Conservation (phyloP, 352 stramenopile species). For the Thalassiosira oceanica region DNA sequence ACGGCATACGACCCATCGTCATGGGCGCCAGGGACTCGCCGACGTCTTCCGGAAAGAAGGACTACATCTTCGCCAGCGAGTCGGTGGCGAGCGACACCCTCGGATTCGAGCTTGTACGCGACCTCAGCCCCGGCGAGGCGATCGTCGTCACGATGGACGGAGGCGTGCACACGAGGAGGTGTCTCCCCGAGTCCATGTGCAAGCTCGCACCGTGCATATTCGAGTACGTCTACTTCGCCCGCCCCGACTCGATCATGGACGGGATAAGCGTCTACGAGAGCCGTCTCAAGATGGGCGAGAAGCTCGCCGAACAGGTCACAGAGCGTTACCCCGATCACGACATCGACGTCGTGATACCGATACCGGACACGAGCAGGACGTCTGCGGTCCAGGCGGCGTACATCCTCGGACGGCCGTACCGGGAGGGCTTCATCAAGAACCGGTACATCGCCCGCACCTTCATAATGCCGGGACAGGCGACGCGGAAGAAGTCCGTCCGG, state of each 20-base stretch:
- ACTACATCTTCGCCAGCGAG: constrained; percentile 95
- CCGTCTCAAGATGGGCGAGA: constrained; percentile 96
- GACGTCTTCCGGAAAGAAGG: constrained; percentile 48
- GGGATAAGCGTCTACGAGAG: constrained; percentile 97
- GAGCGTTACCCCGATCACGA: constrained; percentile 88
- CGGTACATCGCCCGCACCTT: constrained; percentile 98
- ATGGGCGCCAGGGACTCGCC: constrained; percentile 86
- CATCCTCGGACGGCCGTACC: constrained; percentile 88
- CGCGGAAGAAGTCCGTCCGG: constrained; percentile 93
- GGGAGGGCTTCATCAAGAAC: constrained; percentile 99
- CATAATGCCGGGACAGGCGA: constrained; percentile 98
- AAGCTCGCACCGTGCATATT: constrained; percentile 97
- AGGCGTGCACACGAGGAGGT: constrained; percentile 87
- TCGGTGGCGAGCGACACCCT: constrained; percentile 98
- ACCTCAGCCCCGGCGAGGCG: constrained; percentile 94
- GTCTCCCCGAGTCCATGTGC: constrained; percentile 49
- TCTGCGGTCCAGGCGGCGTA: constrained; percentile 91
- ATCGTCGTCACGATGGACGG: constrained; percentile 90
- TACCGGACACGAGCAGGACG: constrained; percentile 97
- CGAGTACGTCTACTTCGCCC: constrained; percentile 99
- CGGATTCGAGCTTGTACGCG: constrained; percentile 92
- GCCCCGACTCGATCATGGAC: constrained; percentile 98
- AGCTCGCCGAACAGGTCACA: constrained; percentile 95
- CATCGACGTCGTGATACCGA: constrained; percentile 98
- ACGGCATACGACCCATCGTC: constrained; percentile 96